Conservation (phyloP, 2,329 filamentous ascomycete species). For the Trichoderma asperellum region DNA sequence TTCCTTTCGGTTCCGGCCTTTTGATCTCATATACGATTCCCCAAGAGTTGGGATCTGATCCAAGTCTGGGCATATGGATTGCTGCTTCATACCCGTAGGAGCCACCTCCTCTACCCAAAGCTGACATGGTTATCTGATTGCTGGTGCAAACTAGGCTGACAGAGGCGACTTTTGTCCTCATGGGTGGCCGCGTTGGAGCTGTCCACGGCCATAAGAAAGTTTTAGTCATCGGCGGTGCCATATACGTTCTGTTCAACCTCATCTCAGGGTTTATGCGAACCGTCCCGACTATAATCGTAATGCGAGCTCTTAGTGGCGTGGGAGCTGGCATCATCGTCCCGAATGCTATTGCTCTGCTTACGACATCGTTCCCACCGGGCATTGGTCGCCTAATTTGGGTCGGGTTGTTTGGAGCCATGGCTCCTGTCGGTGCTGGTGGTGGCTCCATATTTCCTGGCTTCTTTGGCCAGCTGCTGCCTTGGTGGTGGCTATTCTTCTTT, state of each 20-base stretch:
- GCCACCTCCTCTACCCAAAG: neutral
- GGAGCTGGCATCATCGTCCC: constrained; percentile 24
- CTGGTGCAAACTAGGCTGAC: neutral
- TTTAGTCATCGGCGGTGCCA: constrained; percentile 4
- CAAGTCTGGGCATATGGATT: constrained; percentile 15
- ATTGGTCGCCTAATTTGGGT: constrained; percentile 16
- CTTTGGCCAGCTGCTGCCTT: constrained; percentile 23
- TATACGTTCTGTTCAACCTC: constrained; percentile 14
- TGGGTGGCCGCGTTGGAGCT: constrained; percentile 11
- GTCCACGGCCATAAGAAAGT: constrained; percentile 20
- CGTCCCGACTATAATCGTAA: constrained; percentile 14
- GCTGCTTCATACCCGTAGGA: constrained; percentile 19
- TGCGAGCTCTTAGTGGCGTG: constrained; percentile 18
- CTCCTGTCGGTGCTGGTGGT: constrained; percentile 15
- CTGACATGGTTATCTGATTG: neutral
- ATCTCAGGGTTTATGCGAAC: constrained; percentile 15
- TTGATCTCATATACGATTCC: constrained; percentile 15
- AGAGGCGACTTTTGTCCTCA: constrained; percentile 17
- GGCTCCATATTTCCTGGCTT: constrained; percentile 13
- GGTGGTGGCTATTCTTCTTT: constrained; percentile 27
- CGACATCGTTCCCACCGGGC: constrained; percentile 13
- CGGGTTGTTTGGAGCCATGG: constrained; percentile 21
- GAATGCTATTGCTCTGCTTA: constrained; percentile 21
- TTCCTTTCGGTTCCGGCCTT: constrained; percentile 25
- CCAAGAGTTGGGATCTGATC: neutral